Base-by-base conservation (phyloP, 306 rosid species). In the Alnus rubra region DNA sequence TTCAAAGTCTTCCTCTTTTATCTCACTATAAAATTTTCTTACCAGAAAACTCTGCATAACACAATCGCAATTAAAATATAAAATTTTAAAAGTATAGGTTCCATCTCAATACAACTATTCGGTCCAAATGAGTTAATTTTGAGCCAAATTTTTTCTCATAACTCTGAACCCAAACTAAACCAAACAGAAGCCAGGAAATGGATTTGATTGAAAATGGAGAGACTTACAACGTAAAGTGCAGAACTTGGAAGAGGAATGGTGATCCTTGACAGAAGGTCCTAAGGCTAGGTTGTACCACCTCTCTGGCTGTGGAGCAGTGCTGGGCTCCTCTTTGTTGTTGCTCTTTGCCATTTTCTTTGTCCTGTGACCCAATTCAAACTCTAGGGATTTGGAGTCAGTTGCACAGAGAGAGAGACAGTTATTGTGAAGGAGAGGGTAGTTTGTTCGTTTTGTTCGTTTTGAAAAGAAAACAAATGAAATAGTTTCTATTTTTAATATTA, bases 141-240 rank as follows among this genome's bases (percentile, higher is more conserved):
- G 52, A 49, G 52, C 3, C 52, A 11, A 12, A 12, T 4, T 62
- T 28, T 4, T 4, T 30, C 42, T 4, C 9, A 62, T 3, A 62
- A 62, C 5, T 33, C 4, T 13, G 44, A 62, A 62, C 42, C 39
- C 39, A 62, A 62, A 30, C 4, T 1, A 62, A 31, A 15, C 4
- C 1, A 62, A 31, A 13, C 69, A 62, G 3, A 62, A 33, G 9
- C 69, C 18, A 30, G n/a, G 31, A 62, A 31, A 62, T 11, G 10
- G 44, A 4, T 11, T 62, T 62, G 6, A 12, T 12, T 30, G 2
- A 4, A 23, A 59, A 14, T 1, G 19, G 31, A 31, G 47, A 23
- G 30, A 76, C 80, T 76, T 52, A 76, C 80, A 76, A 16, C 80
- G 80, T 51, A 76, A 67, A 56, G 74, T 51, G 64, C 80, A 76